Percentiles rank a stretch among this genome's conserved stretches.
These are phyloP conservation scores for Lanmaoa rubissima DNA, from an alignment of 768 basidiomycete genomes.

Conservation along the genomic window DNA sequence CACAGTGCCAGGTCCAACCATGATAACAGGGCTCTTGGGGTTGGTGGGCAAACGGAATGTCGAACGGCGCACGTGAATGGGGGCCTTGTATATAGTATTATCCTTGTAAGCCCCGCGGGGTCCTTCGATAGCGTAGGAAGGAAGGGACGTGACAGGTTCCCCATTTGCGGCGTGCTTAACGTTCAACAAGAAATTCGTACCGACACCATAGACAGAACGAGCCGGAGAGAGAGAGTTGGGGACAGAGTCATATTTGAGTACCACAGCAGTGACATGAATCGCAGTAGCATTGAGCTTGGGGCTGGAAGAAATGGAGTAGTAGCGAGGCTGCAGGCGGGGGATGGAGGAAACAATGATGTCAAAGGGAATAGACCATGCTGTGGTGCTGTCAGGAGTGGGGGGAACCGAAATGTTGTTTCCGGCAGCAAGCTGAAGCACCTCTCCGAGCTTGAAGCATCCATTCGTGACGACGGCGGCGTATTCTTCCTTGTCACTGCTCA, in stretches of 20 bases:
- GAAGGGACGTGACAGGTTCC: constrained; percentile 53
- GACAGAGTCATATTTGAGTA: constrained; percentile 85
- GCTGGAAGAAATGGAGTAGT: constrained; percentile 97
- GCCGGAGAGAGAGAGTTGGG: constrained; percentile 48
- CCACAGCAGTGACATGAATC: constrained; percentile 94
- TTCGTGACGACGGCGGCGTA: constrained; percentile 75
- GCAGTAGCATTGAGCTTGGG: constrained; percentile 87
- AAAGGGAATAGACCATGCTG: constrained; percentile 90
- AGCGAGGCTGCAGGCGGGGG: constrained; percentile 93
- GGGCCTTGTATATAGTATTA: constrained; percentile 74
- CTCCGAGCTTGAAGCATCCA: constrained; percentile 88
- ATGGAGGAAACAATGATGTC: constrained; percentile 94
- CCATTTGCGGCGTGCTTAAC: constrained; percentile 73
- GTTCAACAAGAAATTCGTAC: constrained; percentile 94
- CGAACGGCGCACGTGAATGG: constrained; percentile 92
- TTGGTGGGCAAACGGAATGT: constrained; percentile 97
- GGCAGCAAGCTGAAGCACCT: constrained; percentile 88
- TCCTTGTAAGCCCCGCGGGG: constrained; percentile 82
- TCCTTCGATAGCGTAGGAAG: constrained; percentile 84
- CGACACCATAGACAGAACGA: constrained; percentile 84
- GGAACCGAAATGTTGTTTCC: constrained; percentile 63
- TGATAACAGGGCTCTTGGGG: constrained; percentile 97
- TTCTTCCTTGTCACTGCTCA: constrained; percentile 85
- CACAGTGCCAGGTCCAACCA: constrained; percentile 98
- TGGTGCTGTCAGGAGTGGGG: constrained; percentile 74